A percentile compares a stretch with the other conserved stretches of the same genome.
Evolutionary conservation across 2,329 filamentous ascomycete genomes (phyloP).

Genomic region (Phoma sp.): DNA sequence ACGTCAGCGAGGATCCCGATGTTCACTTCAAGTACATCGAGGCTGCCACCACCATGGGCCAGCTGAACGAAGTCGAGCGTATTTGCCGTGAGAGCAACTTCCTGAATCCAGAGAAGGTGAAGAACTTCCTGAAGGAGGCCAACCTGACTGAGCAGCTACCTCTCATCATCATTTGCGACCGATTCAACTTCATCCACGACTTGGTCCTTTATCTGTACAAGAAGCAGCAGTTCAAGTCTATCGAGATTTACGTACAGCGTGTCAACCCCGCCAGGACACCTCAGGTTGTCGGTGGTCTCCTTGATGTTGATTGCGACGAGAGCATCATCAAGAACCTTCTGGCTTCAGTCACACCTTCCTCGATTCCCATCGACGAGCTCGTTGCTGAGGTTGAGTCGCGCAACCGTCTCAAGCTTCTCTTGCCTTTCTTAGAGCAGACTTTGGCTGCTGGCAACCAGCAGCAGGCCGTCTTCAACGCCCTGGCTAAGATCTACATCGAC

Average conservation of each 20-base stretch:
- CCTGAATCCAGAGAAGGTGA: slow-evolving; percentile 93
- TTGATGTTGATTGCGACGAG: slow-evolving; percentile 98
- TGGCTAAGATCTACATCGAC: slow-evolving; percentile 99
- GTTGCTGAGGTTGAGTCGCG: slow-evolving; percentile 94
- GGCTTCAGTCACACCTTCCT: slow-evolving; percentile 78
- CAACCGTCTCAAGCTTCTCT: slow-evolving; percentile 91
- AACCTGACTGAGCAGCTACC: slow-evolving; percentile 90
- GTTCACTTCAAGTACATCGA: slow-evolving; percentile 99
- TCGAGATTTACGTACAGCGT: slow-evolving; percentile 96
- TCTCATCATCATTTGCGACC: slow-evolving; percentile 96
- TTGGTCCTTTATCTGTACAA: slow-evolving; percentile 96
- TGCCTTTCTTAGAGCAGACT: slow-evolving; percentile 95
- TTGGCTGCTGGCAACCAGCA: slow-evolving; percentile 90
- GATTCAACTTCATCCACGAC: slow-evolving; percentile 99
- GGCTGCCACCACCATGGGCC: slow-evolving; percentile 89
- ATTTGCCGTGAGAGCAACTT: slow-evolving; percentile 87
- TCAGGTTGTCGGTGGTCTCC: slow-evolving; percentile 86
- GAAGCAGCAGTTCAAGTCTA: slow-evolving; percentile 98
- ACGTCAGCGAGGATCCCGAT: slow-evolving; percentile 91
- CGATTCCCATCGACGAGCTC: slow-evolving; percentile 92
- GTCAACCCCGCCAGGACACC: slow-evolving; percentile 93
- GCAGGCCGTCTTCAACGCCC: slow-evolving; percentile 93
- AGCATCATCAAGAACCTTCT: slow-evolving; percentile 92
- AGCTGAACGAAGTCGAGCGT: slow-evolving; percentile 94
- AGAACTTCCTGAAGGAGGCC: slow-evolving; percentile 99